Evolutionary conservation across 2,329 filamentous ascomycete species (phyloP).

Genomic region (Neonectria ditissima): DNA sequence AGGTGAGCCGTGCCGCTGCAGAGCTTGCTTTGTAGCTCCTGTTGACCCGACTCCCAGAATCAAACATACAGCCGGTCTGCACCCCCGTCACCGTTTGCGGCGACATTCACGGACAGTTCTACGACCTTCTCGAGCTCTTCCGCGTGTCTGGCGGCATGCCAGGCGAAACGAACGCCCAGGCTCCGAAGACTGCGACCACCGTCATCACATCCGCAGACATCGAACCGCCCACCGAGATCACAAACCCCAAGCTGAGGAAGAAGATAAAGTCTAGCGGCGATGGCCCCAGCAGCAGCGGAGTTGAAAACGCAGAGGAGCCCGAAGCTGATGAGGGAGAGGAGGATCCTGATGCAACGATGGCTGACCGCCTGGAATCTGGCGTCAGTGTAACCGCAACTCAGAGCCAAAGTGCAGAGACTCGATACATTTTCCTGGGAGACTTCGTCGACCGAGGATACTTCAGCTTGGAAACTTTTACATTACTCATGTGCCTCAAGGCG

Average conservation of each 20-base stretch:
- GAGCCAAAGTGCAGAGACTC: conserved; percentile 63
- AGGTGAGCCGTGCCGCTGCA: conserved; percentile 63
- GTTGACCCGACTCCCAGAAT: conserved; percentile 70
- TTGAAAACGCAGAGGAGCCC: conserved; percentile 61
- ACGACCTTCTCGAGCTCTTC: conserved; percentile 96
- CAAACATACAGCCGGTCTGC: conserved; percentile 97
- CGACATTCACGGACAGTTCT: conserved; percentile 99
- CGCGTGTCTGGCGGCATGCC: conserved; percentile 97
- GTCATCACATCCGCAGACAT: conserved; percentile 92
- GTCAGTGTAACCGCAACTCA: conserved; percentile 51
- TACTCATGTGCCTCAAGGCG: conserved; percentile 93
- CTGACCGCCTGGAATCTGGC: conserved; percentile 50
- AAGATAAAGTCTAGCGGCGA: conserved; percentile 72
- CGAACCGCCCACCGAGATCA: conserved; percentile 90
- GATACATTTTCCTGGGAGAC: conserved; percentile 79
- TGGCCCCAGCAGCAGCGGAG: conserved; percentile 61
- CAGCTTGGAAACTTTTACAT: conserved; percentile 96
- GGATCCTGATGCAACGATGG: conserved; percentile 45
- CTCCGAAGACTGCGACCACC: conserved; percentile 75
- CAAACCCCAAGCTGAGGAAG: conserved; percentile 85
- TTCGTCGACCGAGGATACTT: conserved; percentile 99
- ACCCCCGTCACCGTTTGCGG: conserved; percentile 97
- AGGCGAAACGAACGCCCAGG: conserved; percentile 78
- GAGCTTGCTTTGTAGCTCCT: conserved; percentile 8
- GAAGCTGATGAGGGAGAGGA: conserved; percentile 57